phyloP scores from a whole-genome alignment of 2,329 filamentous ascomycete genomes.

The Trichoderma citrinoviride region DNA sequence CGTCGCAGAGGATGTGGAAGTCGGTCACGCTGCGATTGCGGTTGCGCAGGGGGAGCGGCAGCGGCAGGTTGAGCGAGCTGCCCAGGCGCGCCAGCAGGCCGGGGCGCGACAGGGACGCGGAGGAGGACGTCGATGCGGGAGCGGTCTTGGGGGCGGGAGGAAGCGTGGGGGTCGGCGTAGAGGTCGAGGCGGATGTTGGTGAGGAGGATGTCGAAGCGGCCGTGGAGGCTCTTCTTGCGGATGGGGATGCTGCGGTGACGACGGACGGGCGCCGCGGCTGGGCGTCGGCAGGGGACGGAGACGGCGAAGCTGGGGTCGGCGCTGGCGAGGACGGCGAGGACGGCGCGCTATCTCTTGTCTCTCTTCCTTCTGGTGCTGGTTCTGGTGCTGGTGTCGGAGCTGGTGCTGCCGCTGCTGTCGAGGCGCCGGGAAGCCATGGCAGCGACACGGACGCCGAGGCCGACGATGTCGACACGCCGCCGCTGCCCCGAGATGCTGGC shows the following conservation, averaged over 20 bases:
- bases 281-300: constrained; percentile 13
- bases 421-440: constrained; percentile 24
- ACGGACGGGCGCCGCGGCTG: not conserved
- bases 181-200: not conserved
- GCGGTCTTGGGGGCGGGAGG: not conserved
- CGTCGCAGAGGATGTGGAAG: constrained; percentile 73
- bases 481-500: constrained; percentile 26
- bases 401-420: not conserved
- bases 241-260: constrained; percentile 1
- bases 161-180: not conserved
- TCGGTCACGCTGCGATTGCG: constrained; percentile 67
- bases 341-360: not conserved
- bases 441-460: constrained; percentile 26
- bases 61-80: constrained; percentile 43
- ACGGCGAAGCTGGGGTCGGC: constrained; percentile 26
- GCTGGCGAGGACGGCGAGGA: not conserved
- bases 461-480: constrained; percentile 27
- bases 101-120: constrained; percentile 35
- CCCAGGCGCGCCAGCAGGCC: constrained; percentile 53
- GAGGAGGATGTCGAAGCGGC: not conserved
- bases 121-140: constrained; percentile 28
- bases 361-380: not conserved
- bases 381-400: too few relatives aligned
- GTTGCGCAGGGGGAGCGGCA: constrained; percentile 49
- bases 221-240: not conserved